Evolutionary conservation across 495 filamentous ascomycete genomes (phyloP).

Genomic region (Penicillium samsonianum): DNA sequence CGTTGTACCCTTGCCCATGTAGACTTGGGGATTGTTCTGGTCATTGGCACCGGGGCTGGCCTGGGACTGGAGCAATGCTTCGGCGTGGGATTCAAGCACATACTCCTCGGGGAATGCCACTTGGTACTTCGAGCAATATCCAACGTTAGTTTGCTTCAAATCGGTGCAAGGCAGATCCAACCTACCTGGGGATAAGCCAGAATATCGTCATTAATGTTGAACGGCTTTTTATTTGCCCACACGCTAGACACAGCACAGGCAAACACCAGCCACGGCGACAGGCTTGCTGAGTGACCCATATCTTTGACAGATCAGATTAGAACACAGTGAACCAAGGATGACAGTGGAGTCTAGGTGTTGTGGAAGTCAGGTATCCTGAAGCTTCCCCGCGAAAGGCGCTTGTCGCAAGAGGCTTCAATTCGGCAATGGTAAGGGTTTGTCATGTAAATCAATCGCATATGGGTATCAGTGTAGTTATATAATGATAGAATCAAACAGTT

Average conservation of each 20-base stretch:
- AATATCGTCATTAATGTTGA: constrained; percentile 87
- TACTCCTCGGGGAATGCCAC: constrained; percentile 74
- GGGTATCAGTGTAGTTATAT: not conserved
- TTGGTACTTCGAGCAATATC: constrained; percentile 64
- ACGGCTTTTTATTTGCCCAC: constrained; percentile 58
- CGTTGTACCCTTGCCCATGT: constrained; percentile 19
- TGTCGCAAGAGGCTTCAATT: constrained; percentile 10
- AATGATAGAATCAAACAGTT: not conserved
- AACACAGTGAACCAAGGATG: not conserved
- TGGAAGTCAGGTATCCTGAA: not conserved
- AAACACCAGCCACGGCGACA: constrained; percentile 35
- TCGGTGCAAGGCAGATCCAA: constrained; percentile 7
- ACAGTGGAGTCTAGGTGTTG: constrained; percentile 1
- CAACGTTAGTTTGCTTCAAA: constrained; percentile 8
- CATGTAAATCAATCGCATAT: not conserved
- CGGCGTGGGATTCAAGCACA: constrained; percentile 70
- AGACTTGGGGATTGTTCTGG: constrained; percentile 32
- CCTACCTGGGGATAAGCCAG: constrained; percentile 87
- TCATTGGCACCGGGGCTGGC: constrained; percentile 14
- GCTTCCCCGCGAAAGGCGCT: constrained; percentile 6
- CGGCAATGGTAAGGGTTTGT: not conserved
- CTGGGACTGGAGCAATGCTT: constrained; percentile 54
- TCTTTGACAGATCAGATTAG: constrained; percentile 1
- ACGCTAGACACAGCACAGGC: constrained; percentile 42
- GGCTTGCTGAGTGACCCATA: constrained; percentile 32